Conservation (phyloP, 2,329 filamentous ascomycete genomes). For the Septoria petroselini region DNA sequence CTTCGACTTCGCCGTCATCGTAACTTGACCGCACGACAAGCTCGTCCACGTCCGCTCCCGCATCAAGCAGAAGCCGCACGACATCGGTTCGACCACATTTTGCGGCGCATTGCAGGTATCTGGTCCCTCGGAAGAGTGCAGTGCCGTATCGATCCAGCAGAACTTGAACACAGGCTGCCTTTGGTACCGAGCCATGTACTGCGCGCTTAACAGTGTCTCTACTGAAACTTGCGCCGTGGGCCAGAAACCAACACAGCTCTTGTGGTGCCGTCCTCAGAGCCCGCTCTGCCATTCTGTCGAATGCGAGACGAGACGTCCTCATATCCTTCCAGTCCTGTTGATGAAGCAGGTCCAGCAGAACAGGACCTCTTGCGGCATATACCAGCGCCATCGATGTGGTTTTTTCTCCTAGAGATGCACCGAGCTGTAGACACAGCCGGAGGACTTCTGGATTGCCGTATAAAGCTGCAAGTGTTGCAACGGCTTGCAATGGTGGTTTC, state of each 20-base stretch:
- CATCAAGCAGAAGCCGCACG: constrained; percentile 16
- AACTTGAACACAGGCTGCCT: constrained; percentile 16
- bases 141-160: constrained; percentile 15
- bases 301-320: constrained; percentile 13
- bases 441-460: constrained; percentile 20
- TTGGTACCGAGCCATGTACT: constrained; percentile 10
- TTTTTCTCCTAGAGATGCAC: constrained; percentile 17
- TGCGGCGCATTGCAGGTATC: constrained; percentile 22
- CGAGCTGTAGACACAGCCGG: constrained; percentile 16
- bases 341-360: constrained; percentile 19
- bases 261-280: constrained; percentile 19
- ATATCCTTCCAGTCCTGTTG: constrained; percentile 21
- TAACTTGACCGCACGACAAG: constrained; percentile 10
- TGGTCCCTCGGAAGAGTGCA: constrained; percentile 13
- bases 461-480: constrained; percentile 18
- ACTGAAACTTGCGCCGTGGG: constrained; percentile 16
- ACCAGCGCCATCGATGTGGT: constrained; percentile 21
- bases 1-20: constrained; percentile 16
- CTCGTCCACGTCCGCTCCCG: constrained; percentile 19
- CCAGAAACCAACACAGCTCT: constrained; percentile 23
- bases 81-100: constrained; percentile 17
- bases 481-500: constrained; percentile 10
- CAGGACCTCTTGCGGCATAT: constrained; percentile 13
- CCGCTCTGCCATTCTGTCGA: constrained; percentile 20
- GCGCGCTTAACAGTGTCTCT: constrained; percentile 13